A percentile compares a stretch with the other conserved stretches of the same genome.
Evolutionary conservation across 441 rosid genomes (phyloP).

Genomic region (Biscutella laevigata): DNA sequence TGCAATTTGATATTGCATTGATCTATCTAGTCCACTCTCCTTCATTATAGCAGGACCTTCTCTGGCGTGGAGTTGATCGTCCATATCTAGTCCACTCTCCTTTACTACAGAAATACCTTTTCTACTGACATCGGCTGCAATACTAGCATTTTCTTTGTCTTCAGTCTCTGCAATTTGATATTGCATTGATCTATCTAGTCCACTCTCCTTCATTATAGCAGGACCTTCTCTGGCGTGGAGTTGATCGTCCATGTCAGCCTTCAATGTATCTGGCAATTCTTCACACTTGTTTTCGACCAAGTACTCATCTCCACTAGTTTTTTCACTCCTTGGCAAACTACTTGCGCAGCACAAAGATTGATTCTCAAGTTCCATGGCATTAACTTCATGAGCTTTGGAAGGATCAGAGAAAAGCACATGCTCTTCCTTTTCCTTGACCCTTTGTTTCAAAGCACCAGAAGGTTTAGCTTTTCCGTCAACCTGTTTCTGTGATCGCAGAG

Average conservation of each 20-base stretch:
- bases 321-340: background rate
- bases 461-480: constrained; percentile 28
- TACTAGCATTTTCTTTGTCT: too few relatives aligned
- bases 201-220: constrained; percentile 9
- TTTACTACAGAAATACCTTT: too few relatives aligned
- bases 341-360: constrained; percentile 17
- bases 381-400: background rate
- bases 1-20: too few relatives aligned
- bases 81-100: too few relatives aligned
- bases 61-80: background rate
- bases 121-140: too few relatives aligned
- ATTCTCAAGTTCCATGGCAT: constrained; percentile 31
- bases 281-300: constrained; percentile 5
- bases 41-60: constrained; percentile 11
- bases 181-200: background rate
- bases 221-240: constrained; percentile 5
- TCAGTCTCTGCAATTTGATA: background rate
- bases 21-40: constrained; percentile 5
- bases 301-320: background rate
- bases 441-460: constrained; percentile 30
- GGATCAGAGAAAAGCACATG: background rate
- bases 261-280: background rate
- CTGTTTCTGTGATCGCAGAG: constrained; percentile 29
- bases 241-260: background rate
- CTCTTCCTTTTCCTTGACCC: constrained; percentile 23